A percentile compares a stretch with the other conserved stretches of the same genome.
phyloP scores from a whole-genome alignment of 106 monocot species.

The Chionographis japonica region DNA sequence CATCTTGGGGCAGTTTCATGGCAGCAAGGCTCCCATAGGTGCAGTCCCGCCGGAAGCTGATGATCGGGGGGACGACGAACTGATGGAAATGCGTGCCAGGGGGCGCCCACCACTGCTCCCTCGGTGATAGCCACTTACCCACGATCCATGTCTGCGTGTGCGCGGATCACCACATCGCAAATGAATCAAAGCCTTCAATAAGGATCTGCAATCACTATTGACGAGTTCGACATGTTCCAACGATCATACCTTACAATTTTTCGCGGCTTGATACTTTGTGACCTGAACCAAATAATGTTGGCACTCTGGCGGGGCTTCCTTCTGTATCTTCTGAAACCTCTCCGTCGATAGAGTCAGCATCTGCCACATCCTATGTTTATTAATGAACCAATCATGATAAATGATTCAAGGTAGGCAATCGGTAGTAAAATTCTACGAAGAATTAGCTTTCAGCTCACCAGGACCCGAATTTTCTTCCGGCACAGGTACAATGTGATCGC shows the following conservation, averaged over 20 bases:
- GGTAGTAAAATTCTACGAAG: too few species aligned
- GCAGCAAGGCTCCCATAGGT: constrained; percentile 95
- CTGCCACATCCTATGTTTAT: constrained; percentile 6
- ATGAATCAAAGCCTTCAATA: neutral
- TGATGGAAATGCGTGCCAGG: constrained; percentile 95
- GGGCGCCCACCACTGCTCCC: constrained; percentile 90
- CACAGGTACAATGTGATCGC: constrained; percentile 91
- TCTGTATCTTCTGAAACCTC: constrained; percentile 60
- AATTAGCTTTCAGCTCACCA: constrained; percentile 34
- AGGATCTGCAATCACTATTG: too few species aligned
- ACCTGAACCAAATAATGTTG: constrained; percentile 70
- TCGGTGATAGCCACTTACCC: constrained; percentile 78
- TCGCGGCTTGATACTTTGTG: constrained; percentile 66
- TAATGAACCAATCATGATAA: too few species aligned
- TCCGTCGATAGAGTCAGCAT: constrained; percentile 67
- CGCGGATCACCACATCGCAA: neutral
- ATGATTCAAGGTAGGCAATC: too few species aligned
- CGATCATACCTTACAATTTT: constrained; percentile 55
- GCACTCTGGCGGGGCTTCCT: constrained; percentile 48
- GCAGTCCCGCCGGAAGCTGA: constrained; percentile 81
- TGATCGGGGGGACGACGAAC: constrained; percentile 90
- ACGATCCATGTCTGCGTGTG: constrained; percentile 79
- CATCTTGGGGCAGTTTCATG: constrained; percentile 79
- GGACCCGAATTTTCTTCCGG: constrained; percentile 63
- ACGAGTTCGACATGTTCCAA: neutral